phyloP scores from a whole-genome alignment of 176 grass and related monocot genomes.

The Aegilops tauschii region DNA sequence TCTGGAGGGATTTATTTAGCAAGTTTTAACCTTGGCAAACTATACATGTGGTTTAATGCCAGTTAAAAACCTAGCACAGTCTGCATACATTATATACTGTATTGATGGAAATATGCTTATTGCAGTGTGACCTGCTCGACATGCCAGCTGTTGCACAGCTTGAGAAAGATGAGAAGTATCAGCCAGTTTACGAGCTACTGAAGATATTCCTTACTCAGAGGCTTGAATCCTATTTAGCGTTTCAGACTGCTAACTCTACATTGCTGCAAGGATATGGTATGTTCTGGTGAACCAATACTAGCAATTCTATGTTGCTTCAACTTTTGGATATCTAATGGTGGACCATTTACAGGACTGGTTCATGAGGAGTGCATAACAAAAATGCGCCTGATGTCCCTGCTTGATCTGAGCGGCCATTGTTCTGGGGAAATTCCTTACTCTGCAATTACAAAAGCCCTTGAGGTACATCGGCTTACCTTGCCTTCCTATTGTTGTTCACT shows the following conservation, averaged over 20 bases:
- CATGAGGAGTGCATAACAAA: conserved; percentile 89
- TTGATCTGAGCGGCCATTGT: conserved; percentile 69
- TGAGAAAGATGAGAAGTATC: conserved; percentile 78
- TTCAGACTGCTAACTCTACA: conserved; percentile 62
- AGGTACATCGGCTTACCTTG: conserved; percentile 30
- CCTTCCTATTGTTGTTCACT: neutral
- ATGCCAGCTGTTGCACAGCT: conserved; percentile 81
- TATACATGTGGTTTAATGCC: neutral
- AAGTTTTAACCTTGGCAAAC: neutral
- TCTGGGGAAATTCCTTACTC: conserved; percentile 76
- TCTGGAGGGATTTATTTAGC: neutral
- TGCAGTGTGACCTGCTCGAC: conserved; percentile 88
- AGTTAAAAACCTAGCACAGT: neutral
- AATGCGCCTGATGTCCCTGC: conserved; percentile 85
- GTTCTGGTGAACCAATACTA: neutral
- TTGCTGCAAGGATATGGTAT: conserved; percentile 75
- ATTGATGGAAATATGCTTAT: conserved; percentile 24
- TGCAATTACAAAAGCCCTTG: conserved; percentile 71
- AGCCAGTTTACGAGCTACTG: conserved; percentile 60
- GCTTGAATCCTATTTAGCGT: conserved; percentile 76
- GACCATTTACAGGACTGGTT: conserved; percentile 47
- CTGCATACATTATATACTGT: neutral
- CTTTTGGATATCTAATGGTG: conserved; percentile 12
- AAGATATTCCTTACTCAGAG: conserved; percentile 88
- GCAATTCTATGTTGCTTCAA: neutral